A percentile compares a stretch with the other conserved stretches of the same genome.
phyloP scores from a whole-genome alignment of 2,329 filamentous ascomycete species.

The Reticulascus tulasneorum region DNA sequence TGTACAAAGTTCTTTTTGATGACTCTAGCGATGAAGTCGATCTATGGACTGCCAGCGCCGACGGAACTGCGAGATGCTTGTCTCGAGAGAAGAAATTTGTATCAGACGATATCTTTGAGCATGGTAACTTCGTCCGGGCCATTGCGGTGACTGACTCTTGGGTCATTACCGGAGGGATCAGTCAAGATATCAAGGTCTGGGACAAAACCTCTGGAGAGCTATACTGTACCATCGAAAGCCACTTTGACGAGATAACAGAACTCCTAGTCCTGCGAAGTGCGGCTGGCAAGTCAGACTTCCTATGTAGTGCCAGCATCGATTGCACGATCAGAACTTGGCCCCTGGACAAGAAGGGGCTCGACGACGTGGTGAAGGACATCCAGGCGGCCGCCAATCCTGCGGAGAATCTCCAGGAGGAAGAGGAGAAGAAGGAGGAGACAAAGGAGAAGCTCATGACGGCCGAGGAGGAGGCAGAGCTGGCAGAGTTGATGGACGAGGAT shows the following conservation, averaged over 20 bases:
- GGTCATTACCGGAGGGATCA: constrained; percentile 82
- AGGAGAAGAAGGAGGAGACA: constrained; percentile 38
- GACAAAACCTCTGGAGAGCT: constrained; percentile 69
- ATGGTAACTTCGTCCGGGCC: constrained; percentile 88
- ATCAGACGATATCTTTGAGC: constrained; percentile 66
- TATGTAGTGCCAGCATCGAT: constrained; percentile 87
- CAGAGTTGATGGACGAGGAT: constrained; percentile 82
- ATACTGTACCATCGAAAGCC: constrained; percentile 71
- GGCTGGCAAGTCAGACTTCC: constrained; percentile 32
- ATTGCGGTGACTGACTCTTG: constrained; percentile 72
- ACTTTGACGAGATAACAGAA: constrained; percentile 90
- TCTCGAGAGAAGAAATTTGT: constrained; percentile 65
- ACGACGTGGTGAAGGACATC: constrained; percentile 42
- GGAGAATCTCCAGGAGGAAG: constrained; percentile 44
- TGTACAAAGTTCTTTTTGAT: constrained; percentile 78
- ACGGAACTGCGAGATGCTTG: constrained; percentile 82
- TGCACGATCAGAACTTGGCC: constrained; percentile 84
- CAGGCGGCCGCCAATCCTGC: constrained; percentile 46
- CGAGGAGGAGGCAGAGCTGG: constrained; percentile 90
- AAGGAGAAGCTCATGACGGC: constrained; percentile 64
- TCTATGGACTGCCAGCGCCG: constrained; percentile 89
- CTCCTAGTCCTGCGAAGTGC: constrained; percentile 56
- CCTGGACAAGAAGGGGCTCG: constrained; percentile 57
- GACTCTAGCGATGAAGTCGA: constrained; percentile 58
- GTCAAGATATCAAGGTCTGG: constrained; percentile 92